Percentiles rank a stretch among this genome's conserved stretches.
Conservation (phyloP, 331 rosid species). For the Phaseolus coccineus region DNA sequence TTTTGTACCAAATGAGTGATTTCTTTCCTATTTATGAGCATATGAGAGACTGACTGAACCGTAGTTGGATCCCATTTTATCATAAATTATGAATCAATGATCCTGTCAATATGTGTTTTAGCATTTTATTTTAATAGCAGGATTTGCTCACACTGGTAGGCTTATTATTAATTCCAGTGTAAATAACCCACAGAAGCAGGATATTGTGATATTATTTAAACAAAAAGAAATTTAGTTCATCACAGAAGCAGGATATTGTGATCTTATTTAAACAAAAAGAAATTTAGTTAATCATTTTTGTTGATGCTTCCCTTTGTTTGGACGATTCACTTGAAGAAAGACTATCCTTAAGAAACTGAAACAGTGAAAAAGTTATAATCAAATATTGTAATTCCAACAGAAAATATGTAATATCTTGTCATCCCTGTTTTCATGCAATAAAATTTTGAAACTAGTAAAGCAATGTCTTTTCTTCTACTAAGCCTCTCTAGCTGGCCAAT, state of each 20-base stretch:
- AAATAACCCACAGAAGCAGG: constrained; percentile 32
- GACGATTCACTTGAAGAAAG: constrained; percentile 15
- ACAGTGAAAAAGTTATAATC: not conserved
- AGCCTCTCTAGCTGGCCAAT: too few species aligned
- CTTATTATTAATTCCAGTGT: not conserved
- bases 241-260: constrained; percentile 29
- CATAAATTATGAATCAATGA: not conserved
- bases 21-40: not conserved
- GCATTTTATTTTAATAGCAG: not conserved
- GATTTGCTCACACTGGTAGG: constrained; percentile 32
- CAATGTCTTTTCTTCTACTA: not conserved
- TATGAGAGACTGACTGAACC: not conserved
- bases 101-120: not conserved
- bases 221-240: not conserved
- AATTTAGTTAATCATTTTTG: not conserved
- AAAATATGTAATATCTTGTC: not conserved
- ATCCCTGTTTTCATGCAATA: constrained; percentile 5
- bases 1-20: constrained; percentile 1
- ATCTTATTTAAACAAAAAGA: not conserved
- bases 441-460: not conserved
- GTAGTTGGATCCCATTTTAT: constrained; percentile 6
- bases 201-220: constrained; percentile 34
- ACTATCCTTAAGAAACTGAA: constrained; percentile 8
- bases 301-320: constrained; percentile 6
- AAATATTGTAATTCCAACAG: not conserved